phyloP scores from a whole-genome alignment of 2,329 filamentous ascomycete genomes.

The Colletotrichum sp. region DNA sequence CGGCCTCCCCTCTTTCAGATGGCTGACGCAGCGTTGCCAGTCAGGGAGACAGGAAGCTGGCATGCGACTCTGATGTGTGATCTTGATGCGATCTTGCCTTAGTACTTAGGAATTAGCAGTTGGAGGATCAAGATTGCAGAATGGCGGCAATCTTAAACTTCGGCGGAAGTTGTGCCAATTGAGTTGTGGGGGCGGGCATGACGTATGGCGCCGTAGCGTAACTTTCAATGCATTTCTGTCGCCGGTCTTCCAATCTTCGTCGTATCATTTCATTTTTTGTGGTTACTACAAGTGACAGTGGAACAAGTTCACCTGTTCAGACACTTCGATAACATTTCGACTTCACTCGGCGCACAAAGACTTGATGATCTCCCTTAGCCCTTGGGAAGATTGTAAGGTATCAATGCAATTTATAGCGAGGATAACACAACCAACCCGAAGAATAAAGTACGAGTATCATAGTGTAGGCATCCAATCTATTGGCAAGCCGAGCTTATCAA shows the following conservation, averaged over 20 bases:
- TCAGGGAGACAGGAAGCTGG: background rate
- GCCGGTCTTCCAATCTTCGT: background rate
- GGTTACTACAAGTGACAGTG: background rate
- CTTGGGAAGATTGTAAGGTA: background rate
- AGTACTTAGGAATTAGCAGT: background rate
- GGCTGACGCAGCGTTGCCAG: background rate
- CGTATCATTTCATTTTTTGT: background rate
- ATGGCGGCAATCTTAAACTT: background rate
- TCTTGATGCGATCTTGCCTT: background rate
- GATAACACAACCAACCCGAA: background rate
- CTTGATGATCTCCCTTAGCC: background rate
- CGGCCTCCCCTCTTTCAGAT: background rate
- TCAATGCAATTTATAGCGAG: background rate
- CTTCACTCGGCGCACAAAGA: background rate
- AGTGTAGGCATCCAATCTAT: background rate
- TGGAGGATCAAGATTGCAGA: background rate
- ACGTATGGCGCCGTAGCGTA: background rate
- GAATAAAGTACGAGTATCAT: background rate
- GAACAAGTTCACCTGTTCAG: background rate
- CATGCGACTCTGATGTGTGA: background rate
- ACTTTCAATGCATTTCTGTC: background rate
- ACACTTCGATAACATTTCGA: background rate
- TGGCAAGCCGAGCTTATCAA: background rate
- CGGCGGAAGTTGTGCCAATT: background rate
- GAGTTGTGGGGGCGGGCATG: background rate